Evolutionary conservation across 176 grass and related monocot genomes (phyloP).

Genomic region (Aechmea fasciata): DNA sequence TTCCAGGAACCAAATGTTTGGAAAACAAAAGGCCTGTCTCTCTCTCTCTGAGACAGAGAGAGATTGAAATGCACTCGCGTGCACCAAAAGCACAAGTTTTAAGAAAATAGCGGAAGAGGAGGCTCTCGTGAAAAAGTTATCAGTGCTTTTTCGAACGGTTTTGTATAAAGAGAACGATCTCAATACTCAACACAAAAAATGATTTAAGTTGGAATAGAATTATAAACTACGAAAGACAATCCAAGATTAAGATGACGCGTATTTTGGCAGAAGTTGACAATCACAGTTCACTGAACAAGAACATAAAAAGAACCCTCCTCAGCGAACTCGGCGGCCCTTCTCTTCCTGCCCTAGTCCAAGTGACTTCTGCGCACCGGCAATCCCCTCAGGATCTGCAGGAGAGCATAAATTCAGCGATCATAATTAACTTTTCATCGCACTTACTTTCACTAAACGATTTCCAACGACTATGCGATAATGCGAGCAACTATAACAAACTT

Average conservation of each 20-base stretch:
- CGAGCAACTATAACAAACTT: too few relatives aligned
- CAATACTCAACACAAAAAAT: too few relatives aligned
- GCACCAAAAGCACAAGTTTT: too few relatives aligned
- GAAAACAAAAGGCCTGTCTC: neutral
- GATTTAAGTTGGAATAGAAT: too few relatives aligned
- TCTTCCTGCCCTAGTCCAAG: slow-evolving; percentile 65
- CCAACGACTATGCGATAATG: too few relatives aligned
- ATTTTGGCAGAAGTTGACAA: neutral
- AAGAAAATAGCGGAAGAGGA: too few relatives aligned
- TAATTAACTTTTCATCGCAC: too few relatives aligned
- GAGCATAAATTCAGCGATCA: neutral
- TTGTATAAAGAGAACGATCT: too few relatives aligned
- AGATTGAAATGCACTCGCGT: neutral
- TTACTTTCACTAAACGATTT: too few relatives aligned
- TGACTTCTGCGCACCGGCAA: slow-evolving; percentile 76
- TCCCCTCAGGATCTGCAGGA: slow-evolving; percentile 73
- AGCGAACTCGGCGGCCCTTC: slow-evolving; percentile 44
- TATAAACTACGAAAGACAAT: neutral
- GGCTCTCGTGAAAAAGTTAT: too few relatives aligned
- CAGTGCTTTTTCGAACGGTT: too few relatives aligned
- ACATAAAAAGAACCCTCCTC: slow-evolving; percentile 12
- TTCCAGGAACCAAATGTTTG: neutral
- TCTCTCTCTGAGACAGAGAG: too few relatives aligned
- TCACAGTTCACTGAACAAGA: neutral
- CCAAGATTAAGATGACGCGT: neutral